These are phyloP conservation scores for Pachysandra terminalis DNA, from an alignment of 164 flowering plant species.

Conservation along the genomic window DNA sequence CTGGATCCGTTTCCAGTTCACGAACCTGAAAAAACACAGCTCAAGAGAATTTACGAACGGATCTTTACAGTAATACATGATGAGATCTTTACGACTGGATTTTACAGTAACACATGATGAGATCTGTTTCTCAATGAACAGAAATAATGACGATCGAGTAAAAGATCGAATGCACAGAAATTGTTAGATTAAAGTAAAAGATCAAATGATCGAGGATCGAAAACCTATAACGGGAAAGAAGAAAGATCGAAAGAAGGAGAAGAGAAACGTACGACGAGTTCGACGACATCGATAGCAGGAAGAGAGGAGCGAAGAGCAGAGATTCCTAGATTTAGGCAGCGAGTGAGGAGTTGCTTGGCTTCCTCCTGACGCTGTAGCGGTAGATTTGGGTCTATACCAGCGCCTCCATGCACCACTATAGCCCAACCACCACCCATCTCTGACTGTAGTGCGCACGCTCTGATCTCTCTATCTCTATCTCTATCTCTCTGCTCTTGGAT, in stretches of 20 bases:
- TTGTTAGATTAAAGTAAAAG: too few species aligned
- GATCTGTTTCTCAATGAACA: too few species aligned
- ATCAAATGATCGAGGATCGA: too few species aligned
- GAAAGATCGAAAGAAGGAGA: not conserved
- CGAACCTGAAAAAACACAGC: conserved; percentile 46
- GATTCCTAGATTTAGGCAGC: conserved; percentile 80
- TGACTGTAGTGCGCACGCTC: conserved; percentile 10
- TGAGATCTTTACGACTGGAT: too few species aligned
- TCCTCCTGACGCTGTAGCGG: conserved; percentile 71
- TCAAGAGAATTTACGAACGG: not conserved
- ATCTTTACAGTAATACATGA: too few species aligned
- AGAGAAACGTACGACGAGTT: conserved; percentile 65
- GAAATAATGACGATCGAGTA: too few species aligned
- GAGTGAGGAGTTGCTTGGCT: conserved; percentile 73
- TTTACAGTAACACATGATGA: too few species aligned
- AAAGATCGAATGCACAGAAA: too few species aligned
- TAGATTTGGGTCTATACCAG: conserved; percentile 93
- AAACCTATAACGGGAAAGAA: not conserved
- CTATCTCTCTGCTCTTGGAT: conserved; percentile 4
- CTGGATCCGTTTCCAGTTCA: conserved; percentile 82
- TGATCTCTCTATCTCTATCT: conserved; percentile 14
- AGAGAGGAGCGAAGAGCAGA: conserved; percentile 66
- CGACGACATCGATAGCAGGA: conserved; percentile 90
- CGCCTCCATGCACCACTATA: conserved; percentile 96
- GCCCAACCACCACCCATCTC: conserved; percentile 85